phyloP scores from a whole-genome alignment of 768 basidiomycete genomes.

The Chlorophyllum brunneum region DNA sequence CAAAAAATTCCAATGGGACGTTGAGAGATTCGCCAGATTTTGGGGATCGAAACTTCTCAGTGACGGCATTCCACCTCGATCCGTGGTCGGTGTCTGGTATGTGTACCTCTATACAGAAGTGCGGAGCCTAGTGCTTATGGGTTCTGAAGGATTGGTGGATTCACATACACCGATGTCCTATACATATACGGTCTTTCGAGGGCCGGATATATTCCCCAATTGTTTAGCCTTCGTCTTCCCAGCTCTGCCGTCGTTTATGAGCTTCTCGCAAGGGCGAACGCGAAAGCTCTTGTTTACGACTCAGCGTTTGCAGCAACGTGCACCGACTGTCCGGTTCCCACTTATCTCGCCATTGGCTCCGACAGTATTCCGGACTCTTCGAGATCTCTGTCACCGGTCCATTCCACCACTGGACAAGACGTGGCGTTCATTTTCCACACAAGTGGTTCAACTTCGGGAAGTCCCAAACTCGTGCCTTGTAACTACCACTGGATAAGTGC shows the following conservation, averaged over 20 bases:
- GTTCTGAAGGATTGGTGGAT: conserved; percentile 64
- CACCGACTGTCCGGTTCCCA: conserved; percentile 43
- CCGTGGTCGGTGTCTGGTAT: conserved; percentile 73
- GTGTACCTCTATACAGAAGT: conserved; percentile 19
- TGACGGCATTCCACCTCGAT: conserved; percentile 43
- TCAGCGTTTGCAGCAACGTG: conserved; percentile 45
- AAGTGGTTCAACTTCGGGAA: conserved; percentile 80
- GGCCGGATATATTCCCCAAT: conserved; percentile 73
- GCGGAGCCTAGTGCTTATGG: conserved; percentile 9
- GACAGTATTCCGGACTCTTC: conserved; percentile 32
- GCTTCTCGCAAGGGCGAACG: conserved; percentile 55
- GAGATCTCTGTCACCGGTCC: conserved; percentile 17
- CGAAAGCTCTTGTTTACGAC: conserved; percentile 64
- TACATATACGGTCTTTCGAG: conserved; percentile 73
- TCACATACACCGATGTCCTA: conserved; percentile 65
- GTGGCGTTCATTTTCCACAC: conserved; percentile 73
- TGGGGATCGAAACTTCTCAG: conserved; percentile 51
- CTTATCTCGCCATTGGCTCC: conserved; percentile 39
- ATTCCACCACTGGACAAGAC: conserved; percentile 25
- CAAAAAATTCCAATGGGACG: conserved; percentile 58
- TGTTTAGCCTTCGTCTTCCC: conserved; percentile 73
- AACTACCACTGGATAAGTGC: conserved; percentile 62
- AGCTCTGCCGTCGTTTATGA: conserved; percentile 69
- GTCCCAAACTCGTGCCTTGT: conserved; percentile 74
- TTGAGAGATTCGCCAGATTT: conserved; percentile 60